Percentiles rank a stretch among this genome's conserved stretches.
Conservation (phyloP, 208 protist species). For the Wallacemonas sp. region DNA sequence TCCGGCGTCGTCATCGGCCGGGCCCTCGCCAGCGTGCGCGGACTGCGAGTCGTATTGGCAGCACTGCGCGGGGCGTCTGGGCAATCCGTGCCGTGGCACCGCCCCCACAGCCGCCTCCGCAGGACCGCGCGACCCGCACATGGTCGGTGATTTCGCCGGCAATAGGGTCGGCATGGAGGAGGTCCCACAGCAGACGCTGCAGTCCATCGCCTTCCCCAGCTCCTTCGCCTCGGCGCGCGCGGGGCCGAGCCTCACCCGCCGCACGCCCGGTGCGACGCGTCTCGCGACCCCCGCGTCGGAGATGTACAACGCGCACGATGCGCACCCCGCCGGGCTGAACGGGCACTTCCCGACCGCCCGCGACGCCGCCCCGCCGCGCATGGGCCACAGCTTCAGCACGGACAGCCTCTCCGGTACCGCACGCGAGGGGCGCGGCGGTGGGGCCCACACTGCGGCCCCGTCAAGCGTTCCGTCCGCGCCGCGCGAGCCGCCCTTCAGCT, state of each 20-base stretch:
- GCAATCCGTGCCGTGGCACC: background rate
- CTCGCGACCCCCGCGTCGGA: constrained; percentile 16
- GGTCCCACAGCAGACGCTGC: constrained; percentile 74
- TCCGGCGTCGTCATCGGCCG: background rate
- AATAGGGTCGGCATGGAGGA: constrained; percentile 37
- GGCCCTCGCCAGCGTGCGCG: background rate
- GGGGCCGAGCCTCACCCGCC: constrained; percentile 19
- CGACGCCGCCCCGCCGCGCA: background rate
- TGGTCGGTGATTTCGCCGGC: constrained; percentile 45
- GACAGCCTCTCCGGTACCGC: background rate
- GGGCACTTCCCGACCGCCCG: no score
- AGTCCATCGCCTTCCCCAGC: constrained; percentile 68
- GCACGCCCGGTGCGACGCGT: constrained; percentile 16
- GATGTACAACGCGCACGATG: background rate
- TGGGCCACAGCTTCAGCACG: constrained; percentile 8
- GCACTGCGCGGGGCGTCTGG: background rate
- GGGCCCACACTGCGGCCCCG: background rate
- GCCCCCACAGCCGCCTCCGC: no score
- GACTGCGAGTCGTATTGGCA: background rate
- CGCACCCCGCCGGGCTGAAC: background rate
- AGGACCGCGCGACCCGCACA: no score
- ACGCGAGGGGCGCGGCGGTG: background rate
- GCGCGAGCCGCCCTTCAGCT: constrained; percentile 50
- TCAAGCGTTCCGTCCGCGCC: background rate
- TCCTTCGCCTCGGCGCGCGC: constrained; percentile 44